These are phyloP conservation scores for Phyllostachys edulis DNA, from an alignment of 176 grass and related monocot species.

Conservation along the genomic window DNA sequence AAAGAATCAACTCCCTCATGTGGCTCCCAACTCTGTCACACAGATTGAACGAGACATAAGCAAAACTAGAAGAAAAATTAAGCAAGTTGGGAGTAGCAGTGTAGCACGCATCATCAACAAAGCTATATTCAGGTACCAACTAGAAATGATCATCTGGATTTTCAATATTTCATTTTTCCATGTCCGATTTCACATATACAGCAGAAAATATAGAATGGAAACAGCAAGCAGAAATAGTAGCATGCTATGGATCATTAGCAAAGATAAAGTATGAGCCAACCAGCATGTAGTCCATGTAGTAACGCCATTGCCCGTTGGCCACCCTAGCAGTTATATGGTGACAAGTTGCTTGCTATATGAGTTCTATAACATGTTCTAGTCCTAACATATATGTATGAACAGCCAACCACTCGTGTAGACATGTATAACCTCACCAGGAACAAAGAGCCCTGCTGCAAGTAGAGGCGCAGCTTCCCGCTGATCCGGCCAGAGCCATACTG, in stretches of 20 bases:
- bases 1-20: constrained; percentile 49
- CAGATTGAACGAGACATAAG: constrained; percentile 23
- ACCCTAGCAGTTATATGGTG: background rate
- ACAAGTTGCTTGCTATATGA: background rate
- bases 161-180: background rate
- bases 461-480: constrained; percentile 68
- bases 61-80: background rate
- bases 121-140: constrained; percentile 20
- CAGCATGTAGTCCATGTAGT: background rate
- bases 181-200: constrained; percentile 4
- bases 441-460: constrained; percentile 75
- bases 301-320: background rate
- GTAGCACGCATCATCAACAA: background rate
- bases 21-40: constrained; percentile 67
- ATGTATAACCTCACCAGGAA: constrained; percentile 63
- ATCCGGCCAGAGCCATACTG: constrained; percentile 82
- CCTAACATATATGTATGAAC: background rate
- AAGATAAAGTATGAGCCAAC: background rate
- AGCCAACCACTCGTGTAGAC: background rate
- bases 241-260: background rate
- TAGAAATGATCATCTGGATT: background rate
- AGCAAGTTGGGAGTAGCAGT: background rate
- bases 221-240: background rate
- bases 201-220: background rate
- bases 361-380: background rate